Evolutionary conservation across 352 stramenopile genomes (phyloP), one percentile per base, ranked within the genome.

Genomic region (Lagenidium sp.): DNA sequence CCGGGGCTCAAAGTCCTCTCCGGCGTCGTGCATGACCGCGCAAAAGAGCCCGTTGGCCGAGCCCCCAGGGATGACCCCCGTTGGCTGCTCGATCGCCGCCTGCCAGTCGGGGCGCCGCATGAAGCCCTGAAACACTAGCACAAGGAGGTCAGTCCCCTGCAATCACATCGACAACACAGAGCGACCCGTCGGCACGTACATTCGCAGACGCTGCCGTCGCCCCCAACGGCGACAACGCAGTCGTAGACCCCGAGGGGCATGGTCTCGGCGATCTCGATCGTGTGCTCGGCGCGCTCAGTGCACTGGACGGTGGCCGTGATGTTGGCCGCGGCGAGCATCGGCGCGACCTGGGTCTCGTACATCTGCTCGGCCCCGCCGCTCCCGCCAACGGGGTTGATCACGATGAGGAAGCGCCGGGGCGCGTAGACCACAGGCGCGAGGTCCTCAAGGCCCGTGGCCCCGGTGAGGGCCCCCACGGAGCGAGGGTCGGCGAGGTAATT

Each of bases 341-440:
- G 61, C 7, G 59, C 60, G 26, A 85, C 70, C 28, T 68, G 65
- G 41, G 50, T 57, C 36, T 87, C 57, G 43, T 68, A 87, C 32
- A 61, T 76, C 45, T 74, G 55, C 41, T 64, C 30, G 12, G 62
- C 69, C 19, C 75, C 72, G 46, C 71, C 71, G 2, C 62, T 16
- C 29, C 77, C 77, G 29, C 77, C 75, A 3, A 85, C 63, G 11
- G 74, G 77, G 41, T 90, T 90, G 44, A 90, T 65, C n/a, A 90
- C 36, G 44, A 82, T 68, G 1, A 83, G 44, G 30, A 75, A 89
- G 42, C 66, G 72, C 31, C 71, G 61, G 39, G 37, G 24, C 7
- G 37, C 20, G 16, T 29, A 44, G 16, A 50, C 45, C 16, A 53
- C 41, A 0, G 63, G 23, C 32, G 53, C 29, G 31, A 84, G 31